Base-by-base conservation (phyloP, 139 green algal genomes). In the Coelastrella sp. region DNA sequence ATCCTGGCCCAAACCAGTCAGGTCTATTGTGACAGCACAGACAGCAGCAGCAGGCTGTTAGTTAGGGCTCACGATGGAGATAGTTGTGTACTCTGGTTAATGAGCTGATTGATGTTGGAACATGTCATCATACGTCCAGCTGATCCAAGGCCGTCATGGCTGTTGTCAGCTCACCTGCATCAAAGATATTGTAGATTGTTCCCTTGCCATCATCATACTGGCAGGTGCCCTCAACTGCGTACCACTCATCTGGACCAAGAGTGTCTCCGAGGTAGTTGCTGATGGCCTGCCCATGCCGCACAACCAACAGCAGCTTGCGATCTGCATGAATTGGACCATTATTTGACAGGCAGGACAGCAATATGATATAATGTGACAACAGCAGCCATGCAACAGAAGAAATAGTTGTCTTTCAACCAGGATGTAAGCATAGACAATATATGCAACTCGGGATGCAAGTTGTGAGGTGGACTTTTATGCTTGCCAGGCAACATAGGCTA, bases 231-330 rank as follows among this genome's bases (percentile, higher is more conserved):
- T 95, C 94, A 60, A 92, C 91, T 8, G 90, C 83, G 79, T 91
- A 95, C 94, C 94, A 96, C 56, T 94, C 92, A 59, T 96, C 94
- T 66, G 94, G 94, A 15, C 94, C 94, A 59, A 96, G 89, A n/a
- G 85, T 84, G 70, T 96, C 94, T 6, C 83, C 84, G 66, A 96
- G 78, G 89, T 91, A 96, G 92, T 96, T 96, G 79, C 76, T 92
- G 72, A 95, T 84, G 7, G 93, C 94, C 90, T 96, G 94, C 11
- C 94, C 94, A 89, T 96, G 94, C 9, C 94, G 92, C 22, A 96
- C 83, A 15, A 96, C 76, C 78, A 96, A 89, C 10, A 96, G 78
- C 70, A 96, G 90, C 92, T 96, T 96, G 82, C 90, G 68, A 35
- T 95, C 94, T 95, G 91, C 66, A 80, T 10, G 10, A 9, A 60